Conservation (phyloP, 192 early-diverging fungal species). For the Fimicolochytrium jonesii region DNA sequence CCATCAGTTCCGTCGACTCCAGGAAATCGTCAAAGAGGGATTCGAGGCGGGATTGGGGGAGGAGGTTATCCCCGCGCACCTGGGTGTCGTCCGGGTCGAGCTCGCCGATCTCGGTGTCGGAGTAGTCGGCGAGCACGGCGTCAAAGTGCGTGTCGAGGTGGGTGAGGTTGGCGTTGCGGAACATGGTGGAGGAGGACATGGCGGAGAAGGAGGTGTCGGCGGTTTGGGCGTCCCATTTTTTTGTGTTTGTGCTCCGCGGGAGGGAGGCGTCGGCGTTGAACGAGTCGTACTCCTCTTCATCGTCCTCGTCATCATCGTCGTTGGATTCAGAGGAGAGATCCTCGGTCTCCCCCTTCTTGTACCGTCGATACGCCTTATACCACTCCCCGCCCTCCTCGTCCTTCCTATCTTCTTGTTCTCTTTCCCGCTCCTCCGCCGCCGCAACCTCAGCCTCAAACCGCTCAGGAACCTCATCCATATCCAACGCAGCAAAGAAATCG, state of each 20-base stretch:
- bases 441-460: slow-evolving; percentile 41
- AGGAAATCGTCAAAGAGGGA: slow-evolving; percentile 41
- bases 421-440: slow-evolving; percentile 26
- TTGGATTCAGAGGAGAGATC: background rate
- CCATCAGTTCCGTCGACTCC: slow-evolving; percentile 39
- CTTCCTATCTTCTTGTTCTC: slow-evolving; percentile 45
- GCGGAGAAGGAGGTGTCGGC: slow-evolving; percentile 58
- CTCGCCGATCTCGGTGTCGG: slow-evolving; percentile 45
- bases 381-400: slow-evolving; percentile 40
- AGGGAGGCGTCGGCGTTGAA: slow-evolving; percentile 1
- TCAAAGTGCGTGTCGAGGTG: slow-evolving; percentile 95
- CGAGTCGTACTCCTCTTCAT: slow-evolving; percentile 28
- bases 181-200: slow-evolving; percentile 91
- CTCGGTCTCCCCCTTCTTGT: slow-evolving; percentile 15
- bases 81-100: slow-evolving; percentile 34
- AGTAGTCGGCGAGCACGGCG: slow-evolving; percentile 50
- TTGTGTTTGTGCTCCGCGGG: background rate
- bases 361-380: slow-evolving; percentile 29
- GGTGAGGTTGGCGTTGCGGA: slow-evolving; percentile 84
- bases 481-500: slow-evolving; percentile 75
- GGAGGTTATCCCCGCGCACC: slow-evolving; percentile 25
- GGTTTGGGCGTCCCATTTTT: slow-evolving; percentile 24
- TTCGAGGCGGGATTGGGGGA: slow-evolving; percentile 5
- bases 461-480: slow-evolving; percentile 63
- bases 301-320: slow-evolving; percentile 19